phyloP scores from a whole-genome alignment of 495 filamentous ascomycete species.

The Xylaria nigripes region DNA sequence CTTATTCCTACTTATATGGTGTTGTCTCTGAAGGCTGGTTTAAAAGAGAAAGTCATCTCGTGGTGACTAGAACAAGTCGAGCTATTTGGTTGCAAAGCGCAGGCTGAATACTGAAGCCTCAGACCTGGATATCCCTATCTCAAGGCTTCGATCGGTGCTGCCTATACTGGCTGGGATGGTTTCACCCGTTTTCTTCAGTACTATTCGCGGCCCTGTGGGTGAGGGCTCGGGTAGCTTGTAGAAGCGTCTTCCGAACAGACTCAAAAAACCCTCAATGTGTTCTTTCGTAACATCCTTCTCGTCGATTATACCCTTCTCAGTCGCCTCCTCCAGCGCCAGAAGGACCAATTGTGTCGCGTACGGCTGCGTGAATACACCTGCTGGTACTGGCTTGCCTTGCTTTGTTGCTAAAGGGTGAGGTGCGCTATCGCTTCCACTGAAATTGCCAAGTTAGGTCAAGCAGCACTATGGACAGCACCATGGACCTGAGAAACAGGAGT shows the following conservation, averaged over 20 bases:
- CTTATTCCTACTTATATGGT: too few relatives aligned
- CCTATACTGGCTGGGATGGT: constrained; percentile 46
- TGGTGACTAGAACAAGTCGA: neutral
- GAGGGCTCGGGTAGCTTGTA: constrained; percentile 48
- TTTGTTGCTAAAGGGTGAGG: constrained; percentile 74
- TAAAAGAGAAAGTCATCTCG: neutral
- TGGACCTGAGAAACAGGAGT: neutral
- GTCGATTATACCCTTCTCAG: constrained; percentile 55
- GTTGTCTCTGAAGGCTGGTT: too few relatives aligned
- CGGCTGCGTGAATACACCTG: constrained; percentile 89
- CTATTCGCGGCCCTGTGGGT: constrained; percentile 45
- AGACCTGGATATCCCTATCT: constrained; percentile 60
- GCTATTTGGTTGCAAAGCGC: neutral
- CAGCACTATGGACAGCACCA: constrained; percentile 3
- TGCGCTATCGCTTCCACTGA: constrained; percentile 52
- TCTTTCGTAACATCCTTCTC: constrained; percentile 63
- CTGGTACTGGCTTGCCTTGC: constrained; percentile 42
- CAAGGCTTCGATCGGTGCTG: constrained; percentile 43
- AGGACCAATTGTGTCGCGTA: constrained; percentile 69
- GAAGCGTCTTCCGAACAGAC: constrained; percentile 64
- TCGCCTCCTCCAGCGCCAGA: constrained; percentile 61
- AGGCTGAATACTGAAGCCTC: constrained; percentile 23
- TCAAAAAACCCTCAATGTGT: constrained; percentile 65
- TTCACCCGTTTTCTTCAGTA: constrained; percentile 53
- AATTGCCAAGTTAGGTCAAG: constrained; percentile 16